Evolutionary conservation across 2,329 filamentous ascomycete species (phyloP), one percentile per base, ranked within the genome.

Genomic region (Teratosphaeria destructans): DNA sequence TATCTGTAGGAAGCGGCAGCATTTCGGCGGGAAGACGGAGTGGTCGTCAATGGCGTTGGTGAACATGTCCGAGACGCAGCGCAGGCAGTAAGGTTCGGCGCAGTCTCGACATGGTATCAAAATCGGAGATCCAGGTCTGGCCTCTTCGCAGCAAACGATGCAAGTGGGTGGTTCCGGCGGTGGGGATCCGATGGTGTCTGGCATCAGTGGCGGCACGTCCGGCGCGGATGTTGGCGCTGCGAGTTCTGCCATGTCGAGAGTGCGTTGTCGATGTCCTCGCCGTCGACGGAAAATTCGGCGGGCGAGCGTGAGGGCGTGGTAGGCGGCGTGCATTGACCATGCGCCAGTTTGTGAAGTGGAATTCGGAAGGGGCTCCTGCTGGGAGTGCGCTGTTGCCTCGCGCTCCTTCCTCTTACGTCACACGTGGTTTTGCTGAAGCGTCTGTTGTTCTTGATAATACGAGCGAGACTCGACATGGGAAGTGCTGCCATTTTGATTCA

Each of bases 11-110:
- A 74, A 67, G 3, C 55, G 64, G 61, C 77, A 79, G 66, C 80
- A 82, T 29, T 71, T 70, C 3, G 77, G 76, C 2, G 77, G 78
- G 78, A 79, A 79, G 29, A 69, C 66, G 0, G 70, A 64, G 47
- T 70, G 66, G 58, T 78, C 71, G 37, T 67, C 71, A 59, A 70
- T 75, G 14, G 76, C 76, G 5, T 68, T 63, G 0, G 74, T 61
- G 64, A 80, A 80, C 72, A 77, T 75, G 4, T 63, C 59, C 55
- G 68, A 73, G 14, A 79, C 61, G 52, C 77, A 79, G 3, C 61
- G 39, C 12, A 52, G 57, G 62, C 75, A 77, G 62, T 70, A 76
- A 19, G 64, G 35, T 59, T 57, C 66, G 1, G 60, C 16, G 60
- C 74, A 76, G 3, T 6, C 12, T 6, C 64, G 64, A 61, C 75